Evolutionary conservation across 31 red algal genomes (phyloP).

Genomic region (Odonthalia washingtoniensis): DNA sequence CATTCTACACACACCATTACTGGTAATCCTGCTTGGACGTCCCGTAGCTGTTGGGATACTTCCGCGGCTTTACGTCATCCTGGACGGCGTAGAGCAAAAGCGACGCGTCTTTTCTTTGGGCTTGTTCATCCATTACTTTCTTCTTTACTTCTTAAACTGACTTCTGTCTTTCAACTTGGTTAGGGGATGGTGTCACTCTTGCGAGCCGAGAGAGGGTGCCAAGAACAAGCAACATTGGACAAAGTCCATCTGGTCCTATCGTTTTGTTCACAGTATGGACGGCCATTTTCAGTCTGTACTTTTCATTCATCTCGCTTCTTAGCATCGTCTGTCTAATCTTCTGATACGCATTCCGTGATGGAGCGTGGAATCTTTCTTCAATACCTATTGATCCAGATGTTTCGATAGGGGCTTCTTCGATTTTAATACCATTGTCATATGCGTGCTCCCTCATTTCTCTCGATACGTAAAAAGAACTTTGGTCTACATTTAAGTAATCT

Average conservation of each 20-base stretch:
- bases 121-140: background rate
- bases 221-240: constrained; percentile 26
- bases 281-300: constrained; percentile 6
- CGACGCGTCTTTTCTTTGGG: background rate
- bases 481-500: constrained; percentile 8
- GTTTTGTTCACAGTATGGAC: constrained; percentile 41
- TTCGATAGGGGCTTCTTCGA: constrained; percentile 19
- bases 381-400: constrained; percentile 1
- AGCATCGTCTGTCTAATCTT: background rate
- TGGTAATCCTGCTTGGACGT: background rate
- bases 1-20: background rate
- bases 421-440: background rate
- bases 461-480: constrained; percentile 20
- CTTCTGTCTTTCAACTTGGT: background rate
- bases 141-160: background rate
- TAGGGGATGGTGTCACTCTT: background rate
- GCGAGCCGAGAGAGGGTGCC: constrained; percentile 34
- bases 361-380: constrained; percentile 42
- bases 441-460: background rate
- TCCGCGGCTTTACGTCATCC: background rate
- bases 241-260: constrained; percentile 31
- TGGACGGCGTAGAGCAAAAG: background rate
- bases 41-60: background rate
- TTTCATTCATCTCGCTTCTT: background rate
- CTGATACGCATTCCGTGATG: constrained; percentile 8